phyloP scores from a whole-genome alignment of 2,329 filamentous ascomycete genomes.

The Exophiala bonariae region DNA sequence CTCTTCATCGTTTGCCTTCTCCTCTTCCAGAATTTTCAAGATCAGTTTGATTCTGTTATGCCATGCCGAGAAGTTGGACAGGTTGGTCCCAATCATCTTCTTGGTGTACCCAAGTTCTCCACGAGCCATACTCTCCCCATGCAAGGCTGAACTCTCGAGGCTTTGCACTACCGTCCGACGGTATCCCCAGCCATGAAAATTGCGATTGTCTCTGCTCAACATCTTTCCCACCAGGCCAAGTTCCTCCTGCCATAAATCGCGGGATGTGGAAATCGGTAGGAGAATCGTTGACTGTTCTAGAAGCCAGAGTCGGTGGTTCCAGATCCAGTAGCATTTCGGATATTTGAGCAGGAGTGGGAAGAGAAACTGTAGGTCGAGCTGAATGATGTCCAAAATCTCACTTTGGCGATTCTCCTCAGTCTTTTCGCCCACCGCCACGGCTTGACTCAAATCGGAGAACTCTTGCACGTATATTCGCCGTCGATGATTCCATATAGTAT shows the following conservation, averaged over 20 bases:
- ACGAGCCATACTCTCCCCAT: constrained; percentile 67
- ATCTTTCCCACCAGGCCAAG: constrained; percentile 82
- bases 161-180: constrained; percentile 74
- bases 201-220: constrained; percentile 80
- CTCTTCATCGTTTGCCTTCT: constrained; percentile 61
- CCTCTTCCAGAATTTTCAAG: constrained; percentile 70
- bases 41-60: constrained; percentile 87
- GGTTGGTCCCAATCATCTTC: constrained; percentile 77
- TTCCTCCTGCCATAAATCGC: constrained; percentile 78
- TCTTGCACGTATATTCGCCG: constrained; percentile 55
- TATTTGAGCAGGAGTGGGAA: constrained; percentile 80
- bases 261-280: constrained; percentile 58
- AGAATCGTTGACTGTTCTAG: constrained; percentile 69
- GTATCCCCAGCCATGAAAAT: constrained; percentile 97
- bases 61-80: constrained; percentile 98
- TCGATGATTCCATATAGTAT: constrained; percentile 55
- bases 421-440: constrained; percentile 25
- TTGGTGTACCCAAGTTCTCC: constrained; percentile 87
- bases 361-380: constrained; percentile 76
- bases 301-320: constrained; percentile 91
- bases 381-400: constrained; percentile 57
- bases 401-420: constrained; percentile 31
- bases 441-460: constrained; percentile 23
- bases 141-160: constrained; percentile 61
- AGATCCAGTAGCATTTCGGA: constrained; percentile 99